A percentile compares a stretch with the other conserved stretches of the same genome.
Conservation (phyloP, 2,329 filamentous ascomycete genomes). For the Microdochium paspali region DNA sequence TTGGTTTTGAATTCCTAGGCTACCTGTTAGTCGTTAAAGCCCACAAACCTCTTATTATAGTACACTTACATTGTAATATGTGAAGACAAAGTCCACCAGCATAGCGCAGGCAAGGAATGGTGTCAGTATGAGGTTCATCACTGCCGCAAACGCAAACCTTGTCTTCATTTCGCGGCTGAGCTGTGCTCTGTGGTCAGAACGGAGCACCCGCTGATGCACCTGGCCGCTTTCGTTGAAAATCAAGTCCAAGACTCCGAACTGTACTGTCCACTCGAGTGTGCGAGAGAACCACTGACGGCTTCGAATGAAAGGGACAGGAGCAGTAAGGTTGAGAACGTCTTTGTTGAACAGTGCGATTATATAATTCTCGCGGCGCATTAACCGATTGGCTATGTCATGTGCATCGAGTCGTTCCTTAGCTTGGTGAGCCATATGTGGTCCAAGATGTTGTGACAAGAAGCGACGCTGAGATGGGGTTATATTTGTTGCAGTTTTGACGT, state of each 20-base stretch:
- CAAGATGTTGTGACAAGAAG: constrained; percentile 35
- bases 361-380: constrained; percentile 97
- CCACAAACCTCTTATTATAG: not conserved
- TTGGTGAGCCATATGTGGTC: constrained; percentile 67
- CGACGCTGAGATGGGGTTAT: constrained; percentile 40
- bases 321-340: constrained; percentile 77
- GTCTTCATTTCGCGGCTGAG: constrained; percentile 70
- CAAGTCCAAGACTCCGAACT: constrained; percentile 84
- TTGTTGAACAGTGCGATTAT: constrained; percentile 97
- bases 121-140: constrained; percentile 78
- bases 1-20: constrained; percentile 90
- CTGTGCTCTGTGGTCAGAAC: constrained; percentile 67
- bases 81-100: constrained; percentile 83
- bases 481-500: constrained; percentile 64
- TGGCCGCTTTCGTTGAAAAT: constrained; percentile 87
- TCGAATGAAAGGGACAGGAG: constrained; percentile 75
- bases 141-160: constrained; percentile 72
- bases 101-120: constrained; percentile 84
- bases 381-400: constrained; percentile 89
- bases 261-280: constrained; percentile 85
- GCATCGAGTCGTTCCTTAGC: constrained; percentile 93
- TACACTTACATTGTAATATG: constrained; percentile 72
- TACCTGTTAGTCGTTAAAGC: constrained; percentile 7
- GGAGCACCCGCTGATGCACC: constrained; percentile 77
- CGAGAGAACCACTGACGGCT: constrained; percentile 78